Evolutionary conservation across 345 rosid genomes (phyloP), one percentile per base, ranked within the genome.

Genomic region (Geranium rotundifolium): DNA sequence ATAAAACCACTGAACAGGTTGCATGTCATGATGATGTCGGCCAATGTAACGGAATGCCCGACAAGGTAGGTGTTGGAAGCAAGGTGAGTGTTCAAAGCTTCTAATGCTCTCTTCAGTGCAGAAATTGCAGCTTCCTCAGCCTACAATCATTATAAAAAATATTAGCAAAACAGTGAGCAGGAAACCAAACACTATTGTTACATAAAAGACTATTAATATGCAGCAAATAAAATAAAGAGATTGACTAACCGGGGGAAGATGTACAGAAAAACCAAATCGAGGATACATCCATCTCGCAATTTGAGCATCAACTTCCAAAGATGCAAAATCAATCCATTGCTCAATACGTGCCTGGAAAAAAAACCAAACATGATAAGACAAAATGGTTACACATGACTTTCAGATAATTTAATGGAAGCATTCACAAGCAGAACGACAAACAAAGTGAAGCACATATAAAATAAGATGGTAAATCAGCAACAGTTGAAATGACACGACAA

Each of bases 261-360:
- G 81, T 1, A 67, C 82, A 39, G 19, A 60, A 60, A 0, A 71
- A 4, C 96, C 97, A 66, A 71, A 19, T 76, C 97, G 82, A 30
- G 95, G 92, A 56, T 65, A 69, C 0, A 70, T 14, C 99, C 97
- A 95, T 50, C 14, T 67, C 50, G 49, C 0, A 27, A 90, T 71
- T 80, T 88, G 64, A 56, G 80, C 67, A 75, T 95, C 96, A 79
- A 95, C 67, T 84, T 95, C 99, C 69, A 75, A 37, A 0, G 97
- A 17, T 62, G 88, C 65, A 57, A 95, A 90, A 69, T 95, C 97
- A 71, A 82, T 95, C 99, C 99, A 95, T 56, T 95, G 99, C 78
- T 95, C 96, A 46, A 90, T 78, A 49, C 17, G 95, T 31, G 79
- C 99, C 99, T 95, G 63, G n/a, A 63, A 60, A 63, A n/a, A 12